A percentile compares a stretch with the other conserved stretches of the same genome.
Conservation (phyloP, 2,329 filamentous ascomycete species). For the Teratosphaeria destructans region DNA sequence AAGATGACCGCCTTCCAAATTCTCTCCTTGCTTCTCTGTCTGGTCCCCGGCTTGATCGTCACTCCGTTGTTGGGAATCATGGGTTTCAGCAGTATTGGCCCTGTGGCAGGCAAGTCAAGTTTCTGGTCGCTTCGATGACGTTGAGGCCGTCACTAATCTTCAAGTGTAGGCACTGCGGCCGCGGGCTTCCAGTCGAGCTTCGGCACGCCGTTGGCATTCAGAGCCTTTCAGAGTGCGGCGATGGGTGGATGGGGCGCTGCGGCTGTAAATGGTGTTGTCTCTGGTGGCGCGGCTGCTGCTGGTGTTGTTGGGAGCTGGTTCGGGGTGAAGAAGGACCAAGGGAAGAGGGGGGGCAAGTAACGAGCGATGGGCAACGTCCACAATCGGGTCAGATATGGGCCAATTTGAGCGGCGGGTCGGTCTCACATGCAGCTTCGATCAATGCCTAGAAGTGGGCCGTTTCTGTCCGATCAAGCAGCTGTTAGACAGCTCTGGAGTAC, state of each 20-base stretch:
- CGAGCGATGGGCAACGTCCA: not conserved
- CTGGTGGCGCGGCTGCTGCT: not conserved
- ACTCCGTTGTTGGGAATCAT: constrained; percentile 2
- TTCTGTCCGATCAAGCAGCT: not conserved
- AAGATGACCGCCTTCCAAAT: constrained; percentile 3
- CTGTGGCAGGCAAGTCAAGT: constrained; percentile 3
- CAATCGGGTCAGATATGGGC: not conserved
- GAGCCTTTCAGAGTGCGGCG: constrained; percentile 3
- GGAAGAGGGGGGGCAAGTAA: not conserved
- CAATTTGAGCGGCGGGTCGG: not conserved
- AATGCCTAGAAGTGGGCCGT: not conserved
- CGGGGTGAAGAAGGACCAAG: not conserved
- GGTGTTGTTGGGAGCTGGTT: constrained; percentile 1
- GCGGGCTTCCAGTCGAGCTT: constrained; percentile 1
- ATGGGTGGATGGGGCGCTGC: constrained; percentile 5
- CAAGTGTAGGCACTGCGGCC: not conserved
- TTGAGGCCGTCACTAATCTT: not conserved
- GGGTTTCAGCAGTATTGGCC: constrained; percentile 5
- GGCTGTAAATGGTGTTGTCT: not conserved
- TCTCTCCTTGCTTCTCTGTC: not conserved
- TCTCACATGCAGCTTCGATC: not conserved
- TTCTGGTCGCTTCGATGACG: not conserved
- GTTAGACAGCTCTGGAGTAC: not conserved
- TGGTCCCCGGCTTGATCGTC: constrained; percentile 2
- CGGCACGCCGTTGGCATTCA: constrained; percentile 2